Evolutionary conservation across 2,329 filamentous ascomycete genomes (phyloP), one percentile per base, ranked within the genome.

Genomic region (Chaetomium sp.): DNA sequence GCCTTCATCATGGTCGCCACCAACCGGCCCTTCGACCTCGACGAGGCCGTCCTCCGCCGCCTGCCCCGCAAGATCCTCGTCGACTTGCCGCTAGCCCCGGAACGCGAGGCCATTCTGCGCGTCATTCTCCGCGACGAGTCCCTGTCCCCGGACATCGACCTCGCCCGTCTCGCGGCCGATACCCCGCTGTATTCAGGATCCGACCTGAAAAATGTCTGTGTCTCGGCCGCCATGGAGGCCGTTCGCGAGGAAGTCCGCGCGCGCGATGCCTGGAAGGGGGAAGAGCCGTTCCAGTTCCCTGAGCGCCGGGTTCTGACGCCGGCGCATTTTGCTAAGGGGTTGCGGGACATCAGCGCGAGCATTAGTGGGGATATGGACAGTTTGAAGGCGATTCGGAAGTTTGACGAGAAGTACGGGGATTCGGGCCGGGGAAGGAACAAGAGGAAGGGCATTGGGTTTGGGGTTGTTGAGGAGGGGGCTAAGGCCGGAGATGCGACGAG

Each of bases 1-100:
- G 90, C 92, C 2, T 97, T 99, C 69, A 92, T 99, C 70, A 96
- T 99, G 91, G 91, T 97, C 0, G 92, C 94, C 34, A 97, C 91
- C 7, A 97, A 99, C 70, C 80, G 92, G 8, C 94, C 94, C 0
- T 96, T 95, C 66, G 94, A 97, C 66, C 81, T 99, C 1, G 94
- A 99, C 65, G 89, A 94, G 64, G 89, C 89, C 8, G 87, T 94
- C 8, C 78, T 94, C 46, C 79, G 89, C n/a, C 80, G 88, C 10
- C 74, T 91, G 27, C 88, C 88, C 1, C 77, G 88, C 53, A 81
- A 87, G 43, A 74, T 92, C 38, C 77, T 91, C 0, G 81, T 91
- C 42, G 88, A 91, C 66, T 74, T 91, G 5, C 88, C 88, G 0
- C 76, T 84, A 1, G 77, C 76, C 53, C 73, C 76, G 10, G 82